phyloP scores from a whole-genome alignment of 805 yeast genomes.

The Suhomyces faveliae region DNA sequence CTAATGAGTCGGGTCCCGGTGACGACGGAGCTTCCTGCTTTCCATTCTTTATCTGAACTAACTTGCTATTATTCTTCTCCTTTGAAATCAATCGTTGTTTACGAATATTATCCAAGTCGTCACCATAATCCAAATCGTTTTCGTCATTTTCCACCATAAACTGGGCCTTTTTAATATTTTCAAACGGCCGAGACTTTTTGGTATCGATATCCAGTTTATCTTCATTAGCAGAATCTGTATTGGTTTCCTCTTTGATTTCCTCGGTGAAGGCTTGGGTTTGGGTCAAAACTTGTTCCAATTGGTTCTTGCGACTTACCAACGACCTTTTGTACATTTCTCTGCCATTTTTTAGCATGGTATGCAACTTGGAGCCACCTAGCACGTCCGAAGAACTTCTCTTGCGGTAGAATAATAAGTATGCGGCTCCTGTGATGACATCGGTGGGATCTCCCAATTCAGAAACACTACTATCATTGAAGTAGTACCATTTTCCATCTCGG shows the following conservation, averaged over 20 bases:
- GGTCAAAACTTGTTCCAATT: conserved; percentile 13
- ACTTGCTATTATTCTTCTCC: conserved; percentile 21
- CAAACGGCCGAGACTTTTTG: conserved; percentile 8
- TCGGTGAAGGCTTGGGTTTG: conserved; percentile 15
- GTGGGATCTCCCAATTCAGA: conserved; percentile 54
- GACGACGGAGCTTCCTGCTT: conserved; percentile 23
- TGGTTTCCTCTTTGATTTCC: conserved; percentile 1
- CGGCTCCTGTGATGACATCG: conserved; percentile 69
- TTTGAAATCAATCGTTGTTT: conserved; percentile 27
- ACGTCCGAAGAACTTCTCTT: conserved; percentile 41
- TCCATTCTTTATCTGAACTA: conserved; percentile 24
- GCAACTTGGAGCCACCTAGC: conserved; percentile 50
- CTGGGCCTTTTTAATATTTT: conserved; percentile 10
- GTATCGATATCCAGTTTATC: neutral
- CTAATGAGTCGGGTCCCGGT: conserved; percentile 11
- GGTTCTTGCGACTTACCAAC: conserved; percentile 12
- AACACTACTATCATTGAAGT: conserved; percentile 84
- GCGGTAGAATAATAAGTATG: conserved; percentile 83
- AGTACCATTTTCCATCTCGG: conserved; percentile 79
- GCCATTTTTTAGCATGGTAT: conserved; percentile 41
- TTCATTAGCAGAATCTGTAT: neutral
- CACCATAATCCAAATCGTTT: conserved; percentile 12
- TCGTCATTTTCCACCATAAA: conserved; percentile 13
- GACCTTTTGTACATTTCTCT: conserved; percentile 23
- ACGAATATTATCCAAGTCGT: conserved; percentile 18